These are phyloP conservation scores for Saussurea involucrata DNA, from an alignment of 129 eudicot species.

Conservation along the genomic window DNA sequence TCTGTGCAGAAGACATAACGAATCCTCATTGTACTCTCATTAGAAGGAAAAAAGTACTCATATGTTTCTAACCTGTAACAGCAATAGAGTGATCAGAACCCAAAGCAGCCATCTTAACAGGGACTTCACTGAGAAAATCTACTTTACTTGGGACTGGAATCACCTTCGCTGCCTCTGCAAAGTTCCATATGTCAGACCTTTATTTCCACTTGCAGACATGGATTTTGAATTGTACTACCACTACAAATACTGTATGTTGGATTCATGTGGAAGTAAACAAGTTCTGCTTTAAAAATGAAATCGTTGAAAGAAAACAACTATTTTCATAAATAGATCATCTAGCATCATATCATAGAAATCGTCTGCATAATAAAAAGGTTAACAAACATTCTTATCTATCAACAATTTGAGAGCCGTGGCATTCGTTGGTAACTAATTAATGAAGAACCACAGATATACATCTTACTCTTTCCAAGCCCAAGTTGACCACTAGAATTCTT, in stretches of 20 bases:
- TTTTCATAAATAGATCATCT: not conserved
- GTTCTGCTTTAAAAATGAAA: not conserved
- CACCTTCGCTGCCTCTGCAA: constrained; percentile 65
- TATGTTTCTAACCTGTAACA: constrained; percentile 62
- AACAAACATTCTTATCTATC: not conserved
- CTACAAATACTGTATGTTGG: not conserved
- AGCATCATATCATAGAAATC: not conserved
- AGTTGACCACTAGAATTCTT: constrained; percentile 90
- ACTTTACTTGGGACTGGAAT: constrained; percentile 63
- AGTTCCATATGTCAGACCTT: constrained; percentile 8
- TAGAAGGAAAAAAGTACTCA: not conserved
- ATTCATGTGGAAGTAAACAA: not conserved
- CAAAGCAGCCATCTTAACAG: constrained; percentile 54
- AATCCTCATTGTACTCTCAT: constrained; percentile 6
- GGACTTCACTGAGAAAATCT: constrained; percentile 58
- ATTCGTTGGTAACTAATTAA: not conserved
- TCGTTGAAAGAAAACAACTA: not conserved
- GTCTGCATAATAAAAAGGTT: not conserved
- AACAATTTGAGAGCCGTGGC: not conserved
- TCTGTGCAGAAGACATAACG: not conserved
- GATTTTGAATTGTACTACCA: constrained; percentile 10
- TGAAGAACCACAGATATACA: not conserved
- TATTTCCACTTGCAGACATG: constrained; percentile 3
- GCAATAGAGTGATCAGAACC: constrained; percentile 94
- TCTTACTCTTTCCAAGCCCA: constrained; percentile 93